These are phyloP conservation scores for Chloranthus sessilifolius DNA, from an alignment of 164 flowering plant species.

Conservation along the genomic window DNA sequence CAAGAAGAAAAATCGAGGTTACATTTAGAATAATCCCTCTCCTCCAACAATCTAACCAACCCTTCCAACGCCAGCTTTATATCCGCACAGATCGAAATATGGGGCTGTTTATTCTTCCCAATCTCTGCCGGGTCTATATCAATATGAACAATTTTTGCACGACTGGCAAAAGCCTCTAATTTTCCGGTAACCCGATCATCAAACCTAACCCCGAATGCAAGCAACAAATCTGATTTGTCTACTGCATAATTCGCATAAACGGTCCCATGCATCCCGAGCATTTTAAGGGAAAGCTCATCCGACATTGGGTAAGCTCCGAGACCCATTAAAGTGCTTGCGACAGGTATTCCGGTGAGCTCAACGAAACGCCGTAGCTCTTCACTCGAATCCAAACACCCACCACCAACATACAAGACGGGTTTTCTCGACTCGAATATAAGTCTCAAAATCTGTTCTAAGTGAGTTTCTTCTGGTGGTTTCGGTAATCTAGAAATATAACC, in stretches of 20 bases:
- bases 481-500: slow-evolving; percentile 51
- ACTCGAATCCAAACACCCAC: slow-evolving; percentile 64
- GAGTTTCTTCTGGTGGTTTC: slow-evolving; percentile 20
- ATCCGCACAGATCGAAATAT: slow-evolving; percentile 61
- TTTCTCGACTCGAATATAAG: slow-evolving; percentile 48
- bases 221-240: slow-evolving; percentile 49
- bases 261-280: slow-evolving; percentile 82
- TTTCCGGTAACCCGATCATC: slow-evolving; percentile 75
- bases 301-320: slow-evolving; percentile 41
- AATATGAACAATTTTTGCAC: slow-evolving; percentile 69
- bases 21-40: slow-evolving; percentile 14
- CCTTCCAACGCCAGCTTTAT: slow-evolving; percentile 43
- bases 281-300: slow-evolving; percentile 44
- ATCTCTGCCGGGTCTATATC: slow-evolving; percentile 71
- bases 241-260: slow-evolving; percentile 70
- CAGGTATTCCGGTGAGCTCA: slow-evolving; percentile 60
- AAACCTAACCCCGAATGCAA: slow-evolving; percentile 70
- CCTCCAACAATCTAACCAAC: slow-evolving; percentile 37
- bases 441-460: slow-evolving; percentile 50
- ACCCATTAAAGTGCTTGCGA: slow-evolving; percentile 72
- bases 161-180: slow-evolving; percentile 64
- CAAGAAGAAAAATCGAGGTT: slow-evolving; percentile 44
- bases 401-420: slow-evolving; percentile 65
- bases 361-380: slow-evolving; percentile 50
- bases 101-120: slow-evolving; percentile 74